phyloP scores from a whole-genome alignment of 2,329 filamentous ascomycete genomes.

The Alternaria rosae region DNA sequence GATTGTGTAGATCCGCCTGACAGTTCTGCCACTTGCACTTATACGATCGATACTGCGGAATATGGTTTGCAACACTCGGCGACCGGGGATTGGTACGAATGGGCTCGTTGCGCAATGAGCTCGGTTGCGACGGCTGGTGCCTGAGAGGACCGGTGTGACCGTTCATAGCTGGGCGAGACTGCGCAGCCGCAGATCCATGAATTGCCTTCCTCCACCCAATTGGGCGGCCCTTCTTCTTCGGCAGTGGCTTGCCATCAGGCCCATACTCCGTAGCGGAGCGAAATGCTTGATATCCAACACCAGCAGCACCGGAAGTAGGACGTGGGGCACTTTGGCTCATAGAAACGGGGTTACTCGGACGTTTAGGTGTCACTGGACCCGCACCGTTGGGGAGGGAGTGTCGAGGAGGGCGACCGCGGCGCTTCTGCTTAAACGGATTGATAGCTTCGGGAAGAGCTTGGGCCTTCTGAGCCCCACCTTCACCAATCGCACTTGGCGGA shows the following conservation, averaged over 20 bases:
- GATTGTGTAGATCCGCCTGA: slow-evolving; percentile 66
- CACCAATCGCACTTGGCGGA: slow-evolving; percentile 29
- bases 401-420: slow-evolving; percentile 48
- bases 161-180: slow-evolving; percentile 33
- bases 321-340: slow-evolving; percentile 41
- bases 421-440: slow-evolving; percentile 44
- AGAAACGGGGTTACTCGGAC: slow-evolving; percentile 15
- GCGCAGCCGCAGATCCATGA: slow-evolving; percentile 49
- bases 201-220: slow-evolving; percentile 59
- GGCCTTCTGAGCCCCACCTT: slow-evolving; percentile 33
- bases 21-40: slow-evolving; percentile 67
- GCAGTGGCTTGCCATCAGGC: slow-evolving; percentile 47
- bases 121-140: slow-evolving; percentile 31
- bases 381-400: slow-evolving; percentile 35
- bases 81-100: slow-evolving; percentile 42
- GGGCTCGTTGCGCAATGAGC: slow-evolving; percentile 36
- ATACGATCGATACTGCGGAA: slow-evolving; percentile 57
- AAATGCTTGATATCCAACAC: slow-evolving; percentile 55
- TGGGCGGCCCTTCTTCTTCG: slow-evolving; percentile 57
- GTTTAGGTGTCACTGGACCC: slow-evolving; percentile 25
- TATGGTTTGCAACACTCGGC: slow-evolving; percentile 35
- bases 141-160: slow-evolving; percentile 17
- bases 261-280: slow-evolving; percentile 36
- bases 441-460: slow-evolving; percentile 38
- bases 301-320: slow-evolving; percentile 19